Evolutionary conservation across 2,329 filamentous ascomycete genomes (phyloP), one percentile per base, ranked within the genome.

Genomic region (Diaporthe capsici): DNA sequence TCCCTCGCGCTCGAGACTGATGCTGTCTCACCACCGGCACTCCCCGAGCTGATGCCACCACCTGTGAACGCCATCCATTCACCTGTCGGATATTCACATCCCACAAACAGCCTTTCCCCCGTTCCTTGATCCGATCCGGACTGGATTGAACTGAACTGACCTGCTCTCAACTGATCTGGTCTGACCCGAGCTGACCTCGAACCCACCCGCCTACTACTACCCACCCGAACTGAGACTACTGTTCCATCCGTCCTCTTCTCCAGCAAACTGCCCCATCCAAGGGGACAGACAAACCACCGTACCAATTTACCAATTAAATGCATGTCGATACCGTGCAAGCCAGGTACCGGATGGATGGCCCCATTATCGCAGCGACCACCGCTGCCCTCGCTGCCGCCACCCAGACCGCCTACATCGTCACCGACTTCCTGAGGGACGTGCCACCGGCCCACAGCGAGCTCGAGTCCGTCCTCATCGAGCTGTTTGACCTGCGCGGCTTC

Each of bases 301-400:
- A 60, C 51, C 25, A 51, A 39, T 37, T 28, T 7, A 7, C 10
- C 53, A 71, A 42, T 71, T 25, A 60, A 51, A 74, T 37, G 60
- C 42, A 57, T 34, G 47, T 31, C 25, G 61, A 47, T 31, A 28
- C 63, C 25, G 68, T 58, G 20, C 42, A n/a, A 49, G 34, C n/a
- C 12, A 53, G 25, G 28, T 31, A 47, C 47, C 53, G 60, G 42
- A 76, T 76, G 75, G 75, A 76, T 47, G 75, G 75, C 4, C 39
- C 51, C 25, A 51, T 77, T 31, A n/a, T 55, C 42, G 75, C 75
- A 42, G 73, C 71, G 71, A 77, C 67, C 49, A 55, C 65, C 39
- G 74, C 76, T 60, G 74, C 76, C 57, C 76, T 76, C 67, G 71
- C 51, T 15, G 65, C 47, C 25, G 72, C 67, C 42, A 72, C 60